These are phyloP conservation scores for Neofusicoccum cordaticola DNA, from an alignment of 2,329 filamentous ascomycete species.

Conservation along the genomic window DNA sequence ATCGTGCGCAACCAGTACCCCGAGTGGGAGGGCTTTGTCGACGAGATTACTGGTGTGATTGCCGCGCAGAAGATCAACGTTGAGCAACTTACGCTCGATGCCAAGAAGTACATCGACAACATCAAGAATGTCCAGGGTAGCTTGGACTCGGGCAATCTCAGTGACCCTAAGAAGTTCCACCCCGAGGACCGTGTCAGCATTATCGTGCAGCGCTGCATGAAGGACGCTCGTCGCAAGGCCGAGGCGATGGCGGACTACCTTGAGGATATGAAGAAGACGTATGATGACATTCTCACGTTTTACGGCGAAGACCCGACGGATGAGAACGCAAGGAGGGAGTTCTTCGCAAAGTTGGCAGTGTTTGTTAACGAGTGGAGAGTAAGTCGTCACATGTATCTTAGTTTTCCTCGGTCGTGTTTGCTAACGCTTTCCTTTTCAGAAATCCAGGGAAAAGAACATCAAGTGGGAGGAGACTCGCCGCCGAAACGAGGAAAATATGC, in stretches of 20 bases:
- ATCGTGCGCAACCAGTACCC: constrained; percentile 96
- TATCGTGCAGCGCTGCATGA: constrained; percentile 90
- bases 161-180: constrained; percentile 96
- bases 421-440: constrained; percentile 46
- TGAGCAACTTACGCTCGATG: constrained; percentile 83
- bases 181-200: constrained; percentile 92
- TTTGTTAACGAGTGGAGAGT: constrained; percentile 93
- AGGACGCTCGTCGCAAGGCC: constrained; percentile 90
- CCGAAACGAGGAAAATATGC: constrained; percentile 88
- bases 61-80: constrained; percentile 87
- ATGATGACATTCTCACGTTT: constrained; percentile 93
- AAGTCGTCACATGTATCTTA: constrained; percentile 27
- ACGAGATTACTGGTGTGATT: constrained; percentile 79
- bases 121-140: constrained; percentile 91
- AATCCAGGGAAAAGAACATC: constrained; percentile 89
- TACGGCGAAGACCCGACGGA: constrained; percentile 92
- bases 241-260: constrained; percentile 93
- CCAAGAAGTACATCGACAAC: constrained; percentile 89
- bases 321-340: constrained; percentile 89
- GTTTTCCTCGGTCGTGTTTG: not conserved
- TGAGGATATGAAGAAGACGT: constrained; percentile 86
- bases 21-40: constrained; percentile 85
- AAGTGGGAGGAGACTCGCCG: constrained; percentile 75
- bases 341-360: constrained; percentile 87
- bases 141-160: constrained; percentile 88